Evolutionary conservation across 495 filamentous ascomycete species (phyloP).

Genomic region (Penicillium simplicissimum): DNA sequence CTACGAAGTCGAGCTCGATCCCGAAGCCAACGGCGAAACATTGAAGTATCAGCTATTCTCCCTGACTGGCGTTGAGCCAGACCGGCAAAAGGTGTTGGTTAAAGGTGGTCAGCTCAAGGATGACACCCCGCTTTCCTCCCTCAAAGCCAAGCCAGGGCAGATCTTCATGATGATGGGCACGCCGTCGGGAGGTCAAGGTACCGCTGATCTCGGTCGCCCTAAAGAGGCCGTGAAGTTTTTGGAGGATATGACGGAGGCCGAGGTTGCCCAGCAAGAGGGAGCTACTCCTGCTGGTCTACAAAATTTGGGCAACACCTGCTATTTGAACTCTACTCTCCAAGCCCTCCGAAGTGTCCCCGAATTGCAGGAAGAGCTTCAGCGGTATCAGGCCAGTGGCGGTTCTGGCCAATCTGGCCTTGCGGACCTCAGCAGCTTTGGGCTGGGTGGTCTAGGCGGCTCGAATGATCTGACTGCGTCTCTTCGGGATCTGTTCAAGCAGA

Average conservation of each 20-base stretch:
- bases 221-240: conserved; percentile 84
- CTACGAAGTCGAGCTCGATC: conserved; percentile 89
- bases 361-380: conserved; percentile 74
- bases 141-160: conserved; percentile 83
- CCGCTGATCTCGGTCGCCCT: conserved; percentile 62
- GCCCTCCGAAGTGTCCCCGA: conserved; percentile 86
- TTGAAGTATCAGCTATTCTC: conserved; percentile 96
- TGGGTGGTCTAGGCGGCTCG: conserved; percentile 59
- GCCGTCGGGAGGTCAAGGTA: conserved; percentile 62
- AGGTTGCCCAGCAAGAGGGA: conserved; percentile 77
- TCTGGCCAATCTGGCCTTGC: conserved; percentile 41
- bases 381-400: conserved; percentile 56
- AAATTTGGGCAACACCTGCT: conserved; percentile 97
- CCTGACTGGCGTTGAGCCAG: conserved; percentile 92
- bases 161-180: conserved; percentile 97
- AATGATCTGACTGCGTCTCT: conserved; percentile 79
- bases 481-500: conserved; percentile 86
- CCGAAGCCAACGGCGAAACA: conserved; percentile 79
- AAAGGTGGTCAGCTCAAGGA: conserved; percentile 95
- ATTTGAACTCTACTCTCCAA: conserved; percentile 95
- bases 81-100: conserved; percentile 91
- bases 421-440: conserved; percentile 58
- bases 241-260: conserved; percentile 97
- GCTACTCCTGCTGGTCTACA: conserved; percentile 86
- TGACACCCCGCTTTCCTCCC: conserved; percentile 80